Evolutionary conservation across 2,329 filamentous ascomycete genomes (phyloP), one percentile per base, ranked within the genome.

Genomic region (Scedosporium aurantiacum): DNA sequence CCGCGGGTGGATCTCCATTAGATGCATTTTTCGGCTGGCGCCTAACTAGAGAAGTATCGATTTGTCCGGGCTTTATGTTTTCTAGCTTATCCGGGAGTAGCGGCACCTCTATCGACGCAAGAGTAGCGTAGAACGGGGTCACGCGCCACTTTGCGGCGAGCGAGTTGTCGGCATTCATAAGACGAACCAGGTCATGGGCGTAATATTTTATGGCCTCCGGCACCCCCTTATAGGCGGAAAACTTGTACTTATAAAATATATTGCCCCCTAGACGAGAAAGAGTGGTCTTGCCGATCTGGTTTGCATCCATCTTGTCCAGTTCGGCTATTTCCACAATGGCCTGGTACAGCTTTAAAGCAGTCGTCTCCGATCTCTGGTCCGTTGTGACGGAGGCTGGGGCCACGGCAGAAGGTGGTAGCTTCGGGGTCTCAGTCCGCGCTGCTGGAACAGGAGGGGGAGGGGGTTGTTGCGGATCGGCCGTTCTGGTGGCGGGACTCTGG

Each of bases 211-310:
- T 54, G 5, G 28, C n/a, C 0, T 60, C 58, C 1, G 45, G 18
- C 12, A 28, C 45, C 8, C 58, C 47, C 47, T 60, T 66, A 37
- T 64, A 71, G 7, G 45, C 65, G 6, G 71, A 71, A 28, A 75
- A 71, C 32, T 64, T 68, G 64, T 72, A 72, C 23, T 59, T 61
- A 21, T 70, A 70, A 63, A 72, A 75, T 2, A 75, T 32, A n/a
- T 66, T 68, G 55, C 69, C 71, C 23, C 72, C 60, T 0, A 70
- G 61, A 10, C 57, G 60, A 2, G 58, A 60, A 4, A 65, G 41
- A 21, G 61, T 69, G 21, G 72, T 57, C 0, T 68, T 68, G 5
- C 62, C 66, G 43, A 66, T 72, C 10, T 37, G 32, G 10, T 37
- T 37, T 14, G 32, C 32, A 37, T 37, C 32, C 32, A 37, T 37